Conservation (phyloP, 1,284 basidiomycete species). For the Flammula alnicola region DNA sequence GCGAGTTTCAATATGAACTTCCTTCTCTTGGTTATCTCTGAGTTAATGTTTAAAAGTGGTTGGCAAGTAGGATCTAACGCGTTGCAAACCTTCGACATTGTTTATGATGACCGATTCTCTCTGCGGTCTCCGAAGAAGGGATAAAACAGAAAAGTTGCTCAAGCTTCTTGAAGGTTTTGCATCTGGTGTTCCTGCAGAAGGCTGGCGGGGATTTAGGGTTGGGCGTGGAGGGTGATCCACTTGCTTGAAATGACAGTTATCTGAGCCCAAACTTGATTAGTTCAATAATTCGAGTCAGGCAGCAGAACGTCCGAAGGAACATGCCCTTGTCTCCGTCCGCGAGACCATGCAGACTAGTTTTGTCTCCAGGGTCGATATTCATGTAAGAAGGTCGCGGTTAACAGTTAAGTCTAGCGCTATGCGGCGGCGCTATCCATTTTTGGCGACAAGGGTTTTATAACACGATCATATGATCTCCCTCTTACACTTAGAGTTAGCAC, state of each 20-base stretch:
- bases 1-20: constrained; percentile 83
- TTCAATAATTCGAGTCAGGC: too few relatives aligned
- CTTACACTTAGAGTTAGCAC: too few relatives aligned
- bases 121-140: constrained; percentile 24
- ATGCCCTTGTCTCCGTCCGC: not conserved
- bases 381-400: not conserved
- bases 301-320: not conserved
- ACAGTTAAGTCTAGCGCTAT: too few relatives aligned
- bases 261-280: too few relatives aligned
- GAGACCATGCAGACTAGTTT: not conserved
- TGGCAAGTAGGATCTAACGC: not conserved
- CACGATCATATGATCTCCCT: too few relatives aligned
- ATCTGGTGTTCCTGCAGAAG: not conserved
- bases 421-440: too few relatives aligned
- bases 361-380: not conserved
- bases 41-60: not conserved
- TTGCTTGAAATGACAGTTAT: not conserved
- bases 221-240: constrained; percentile 13
- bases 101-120: constrained; percentile 35
- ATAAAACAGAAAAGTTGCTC: constrained; percentile 21
- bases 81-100: constrained; percentile 40
- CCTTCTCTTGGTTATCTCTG: constrained; percentile 63
- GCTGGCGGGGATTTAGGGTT: constrained; percentile 17
- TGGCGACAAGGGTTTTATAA: too few relatives aligned
- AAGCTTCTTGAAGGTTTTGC: constrained; percentile 16